A percentile compares a stretch with the other conserved stretches of the same genome.
Evolutionary conservation across 345 rosid genomes (phyloP).

Genomic region (Salix dunnii): DNA sequence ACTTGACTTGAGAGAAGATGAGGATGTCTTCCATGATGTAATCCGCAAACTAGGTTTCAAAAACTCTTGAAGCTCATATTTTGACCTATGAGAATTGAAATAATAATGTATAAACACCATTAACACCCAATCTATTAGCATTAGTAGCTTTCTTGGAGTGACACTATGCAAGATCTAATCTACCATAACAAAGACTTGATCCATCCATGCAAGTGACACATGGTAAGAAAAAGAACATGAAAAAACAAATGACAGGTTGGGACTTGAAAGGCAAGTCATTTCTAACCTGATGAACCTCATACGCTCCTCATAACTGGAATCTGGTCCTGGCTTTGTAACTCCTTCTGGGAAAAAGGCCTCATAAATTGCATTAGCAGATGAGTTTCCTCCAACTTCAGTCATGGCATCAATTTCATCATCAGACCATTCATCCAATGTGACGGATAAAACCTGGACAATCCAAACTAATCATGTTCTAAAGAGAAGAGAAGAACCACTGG

Average conservation of each 20-base stretch:
- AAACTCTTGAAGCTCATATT: constrained; percentile 93
- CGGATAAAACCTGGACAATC: constrained; percentile 71
- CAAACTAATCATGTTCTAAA: neutral
- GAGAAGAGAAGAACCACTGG: neutral
- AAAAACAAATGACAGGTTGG: no score
- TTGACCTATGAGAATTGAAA: constrained; percentile 54
- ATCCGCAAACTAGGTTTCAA: constrained; percentile 87
- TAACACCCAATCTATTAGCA: constrained; percentile 10
- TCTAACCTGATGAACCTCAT: constrained; percentile 70
- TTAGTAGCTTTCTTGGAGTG: neutral
- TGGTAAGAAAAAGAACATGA: neutral
- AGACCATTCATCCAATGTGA: constrained; percentile 95
- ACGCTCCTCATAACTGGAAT: constrained; percentile 74
- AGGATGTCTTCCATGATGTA: constrained; percentile 42
- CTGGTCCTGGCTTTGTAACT: constrained; percentile 71
- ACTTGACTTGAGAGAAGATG: constrained; percentile 49
- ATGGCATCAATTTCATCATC: constrained; percentile 83
- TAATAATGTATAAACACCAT: constrained; percentile 7
- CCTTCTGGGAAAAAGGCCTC: constrained; percentile 88
- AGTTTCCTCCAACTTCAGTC: constrained; percentile 94
- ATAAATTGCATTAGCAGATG: constrained; percentile 80
- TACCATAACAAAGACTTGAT: neutral
- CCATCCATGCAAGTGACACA: neutral
- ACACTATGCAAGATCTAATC: constrained; percentile 7
- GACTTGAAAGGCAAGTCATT: neutral